Evolutionary conservation across 495 filamentous ascomycete genomes (phyloP), one percentile per base, ranked within the genome.

Genomic region (Xylaria scruposa): DNA sequence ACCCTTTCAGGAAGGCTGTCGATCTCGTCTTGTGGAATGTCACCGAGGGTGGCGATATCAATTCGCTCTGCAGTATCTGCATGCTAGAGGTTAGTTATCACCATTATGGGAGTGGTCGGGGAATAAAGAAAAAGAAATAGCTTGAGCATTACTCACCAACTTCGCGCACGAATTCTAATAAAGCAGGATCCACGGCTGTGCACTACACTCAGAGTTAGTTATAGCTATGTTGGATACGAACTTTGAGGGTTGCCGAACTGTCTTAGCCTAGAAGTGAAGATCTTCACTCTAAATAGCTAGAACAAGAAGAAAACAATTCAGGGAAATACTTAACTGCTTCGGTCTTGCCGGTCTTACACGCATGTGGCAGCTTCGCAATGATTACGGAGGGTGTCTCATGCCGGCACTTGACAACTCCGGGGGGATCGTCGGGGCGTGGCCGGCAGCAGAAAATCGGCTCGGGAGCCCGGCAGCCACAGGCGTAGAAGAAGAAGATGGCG

Each of bases 401-500:
- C n/a, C 26, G 46, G n/a, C 69, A 71, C 19, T 66, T 66, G 2
- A 38, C 4, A 1, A 0, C 3, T 3, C 3, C 8, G 10, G 4
- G 5, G 26, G n/a, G 19, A 17, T 1, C 21, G 13, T 59, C 21
- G 21, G 21, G 38, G 1, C 1, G 24, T 29, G 69, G 60, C 36
- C 29, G 46, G 38, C 69, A 71, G 53, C 21, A 64, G 24, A 71
- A 9, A 8, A 24, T 21, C 19, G 69, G 49, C 13, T 71, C n/a
- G 24, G 31, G 69, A 13, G 46, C 21, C 12, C 69, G 69, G 9
- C 69, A 71, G 26, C 69, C 69, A 13, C 69, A 71, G 24, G 31
- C 10, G 38, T 71, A 58, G 17, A 26, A 71, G 51, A 71, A 71
- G 21, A 42, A 56, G 0, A 70, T 2, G 24, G 68, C 68, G 10